phyloP scores from a whole-genome alignment of 208 protist species.

The Trypanosoma platydactyli region DNA sequence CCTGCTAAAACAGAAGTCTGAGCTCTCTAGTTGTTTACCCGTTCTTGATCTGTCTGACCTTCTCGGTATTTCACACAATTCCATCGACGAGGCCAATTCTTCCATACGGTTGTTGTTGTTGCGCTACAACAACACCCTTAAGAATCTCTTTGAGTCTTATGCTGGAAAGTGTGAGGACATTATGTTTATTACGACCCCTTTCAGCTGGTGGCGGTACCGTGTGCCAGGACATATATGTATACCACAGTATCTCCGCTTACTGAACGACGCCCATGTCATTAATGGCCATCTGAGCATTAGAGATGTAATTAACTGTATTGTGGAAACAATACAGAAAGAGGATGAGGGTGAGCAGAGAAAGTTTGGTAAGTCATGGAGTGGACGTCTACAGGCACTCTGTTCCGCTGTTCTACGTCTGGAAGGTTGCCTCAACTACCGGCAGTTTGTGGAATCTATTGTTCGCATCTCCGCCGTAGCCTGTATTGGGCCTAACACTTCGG shows the following conservation, averaged over 20 bases:
- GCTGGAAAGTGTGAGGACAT: conserved; percentile 36
- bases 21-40: conserved; percentile 34
- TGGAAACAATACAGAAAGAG: conserved; percentile 39
- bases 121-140: conserved; percentile 72
- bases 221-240: conserved; percentile 59
- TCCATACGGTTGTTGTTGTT: conserved; percentile 55
- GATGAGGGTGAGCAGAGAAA: background rate
- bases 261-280: conserved; percentile 59
- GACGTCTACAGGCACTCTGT: conserved; percentile 1
- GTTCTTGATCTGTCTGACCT: conserved; percentile 39
- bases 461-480: conserved; percentile 56
- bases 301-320: conserved; percentile 53
- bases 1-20: conserved; percentile 18
- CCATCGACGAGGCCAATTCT: conserved; percentile 23
- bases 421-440: conserved; percentile 70
- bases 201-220: conserved; percentile 78
- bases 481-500: conserved; percentile 33
- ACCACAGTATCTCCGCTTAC: conserved; percentile 64
- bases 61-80: conserved; percentile 36
- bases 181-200: conserved; percentile 53
- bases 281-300: conserved; percentile 47
- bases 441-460: conserved; percentile 82
- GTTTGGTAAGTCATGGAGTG: conserved; percentile 15
- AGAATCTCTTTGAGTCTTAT: conserved; percentile 58
- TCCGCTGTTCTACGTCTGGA: conserved; percentile 34